Evolutionary conservation across 2,329 filamentous ascomycete genomes (phyloP).

Genomic region (Reticulascus tulasneorum): DNA sequence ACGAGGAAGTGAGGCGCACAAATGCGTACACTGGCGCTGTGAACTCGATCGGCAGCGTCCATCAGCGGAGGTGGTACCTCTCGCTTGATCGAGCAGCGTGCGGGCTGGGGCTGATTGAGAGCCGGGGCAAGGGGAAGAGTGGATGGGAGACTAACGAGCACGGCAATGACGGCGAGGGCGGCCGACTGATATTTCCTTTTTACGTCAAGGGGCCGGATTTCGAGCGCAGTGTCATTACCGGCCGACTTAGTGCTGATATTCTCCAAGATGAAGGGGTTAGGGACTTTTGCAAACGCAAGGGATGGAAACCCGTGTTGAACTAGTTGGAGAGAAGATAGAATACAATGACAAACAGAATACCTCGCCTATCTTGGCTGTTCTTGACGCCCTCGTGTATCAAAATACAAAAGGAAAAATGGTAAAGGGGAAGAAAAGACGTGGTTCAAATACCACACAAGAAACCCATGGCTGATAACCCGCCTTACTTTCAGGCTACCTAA

Average conservation of each 20-base stretch:
- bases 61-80: constrained; percentile 65
- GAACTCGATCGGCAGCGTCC: constrained; percentile 63
- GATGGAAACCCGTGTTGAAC: constrained; percentile 50
- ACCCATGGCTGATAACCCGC: constrained; percentile 4
- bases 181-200: constrained; percentile 50
- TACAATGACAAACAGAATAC: too few relatives aligned
- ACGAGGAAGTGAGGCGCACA: constrained; percentile 50
- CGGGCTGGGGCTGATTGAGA: constrained; percentile 56
- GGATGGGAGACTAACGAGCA: constrained; percentile 8
- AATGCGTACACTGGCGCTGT: constrained; percentile 65
- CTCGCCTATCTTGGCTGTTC: too few relatives aligned
- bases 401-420: too few relatives aligned
- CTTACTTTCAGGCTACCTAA: too few relatives aligned
- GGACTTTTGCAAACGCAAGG: constrained; percentile 53
- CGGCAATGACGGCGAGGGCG: constrained; percentile 1
- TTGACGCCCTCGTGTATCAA: too few relatives aligned
- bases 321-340: too few relatives aligned
- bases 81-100: constrained; percentile 56
- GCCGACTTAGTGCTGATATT: constrained; percentile 54
- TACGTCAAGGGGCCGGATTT: constrained; percentile 55
- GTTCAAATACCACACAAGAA: too few relatives aligned
- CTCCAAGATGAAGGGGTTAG: constrained; percentile 57
- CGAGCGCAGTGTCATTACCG: constrained; percentile 66
- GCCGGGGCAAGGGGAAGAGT: constrained; percentile 17
- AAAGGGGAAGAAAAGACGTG: too few relatives aligned